phyloP scores from a whole-genome alignment of 306 rosid genomes.

The Chamaecrista fasciculata region DNA sequence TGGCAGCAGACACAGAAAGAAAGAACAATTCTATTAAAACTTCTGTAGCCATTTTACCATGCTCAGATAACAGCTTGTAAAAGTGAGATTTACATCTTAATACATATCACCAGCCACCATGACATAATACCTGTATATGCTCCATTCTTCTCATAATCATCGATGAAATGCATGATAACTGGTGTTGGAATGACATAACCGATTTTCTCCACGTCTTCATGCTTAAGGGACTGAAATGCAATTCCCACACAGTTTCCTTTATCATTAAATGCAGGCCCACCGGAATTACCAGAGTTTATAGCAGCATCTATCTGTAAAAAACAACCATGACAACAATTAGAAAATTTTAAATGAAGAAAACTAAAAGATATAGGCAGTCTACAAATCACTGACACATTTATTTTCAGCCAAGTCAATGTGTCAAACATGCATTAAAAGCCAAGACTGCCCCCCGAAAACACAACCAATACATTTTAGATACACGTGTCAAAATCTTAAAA shows the following conservation, averaged over 20 bases:
- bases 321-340: slow-evolving; percentile 19
- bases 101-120: slow-evolving; percentile 1
- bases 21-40: slow-evolving; percentile 10
- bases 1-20: slow-evolving; percentile 31
- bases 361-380: neutral
- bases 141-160: slow-evolving; percentile 84
- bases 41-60: neutral
- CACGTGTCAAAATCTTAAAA: neutral
- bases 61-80: slow-evolving; percentile 14
- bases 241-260: slow-evolving; percentile 94
- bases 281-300: slow-evolving; percentile 95
- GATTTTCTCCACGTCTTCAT: slow-evolving; percentile 87
- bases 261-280: slow-evolving; percentile 96
- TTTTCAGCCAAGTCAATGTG: neutral
- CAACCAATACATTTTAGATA: neutral
- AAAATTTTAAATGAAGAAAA: slow-evolving; percentile 7
- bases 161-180: slow-evolving; percentile 87
- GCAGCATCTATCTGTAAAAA: slow-evolving; percentile 88
- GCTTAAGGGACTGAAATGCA: slow-evolving; percentile 97
- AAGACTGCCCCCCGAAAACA: neutral
- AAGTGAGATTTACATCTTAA: slow-evolving; percentile 29
- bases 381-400: neutral
- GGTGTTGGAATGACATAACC: slow-evolving; percentile 99
- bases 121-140: slow-evolving; percentile 74
- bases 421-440: neutral